Conservation (phyloP, 2,329 filamentous ascomycete species). For the Zopfia rhizophila region DNA sequence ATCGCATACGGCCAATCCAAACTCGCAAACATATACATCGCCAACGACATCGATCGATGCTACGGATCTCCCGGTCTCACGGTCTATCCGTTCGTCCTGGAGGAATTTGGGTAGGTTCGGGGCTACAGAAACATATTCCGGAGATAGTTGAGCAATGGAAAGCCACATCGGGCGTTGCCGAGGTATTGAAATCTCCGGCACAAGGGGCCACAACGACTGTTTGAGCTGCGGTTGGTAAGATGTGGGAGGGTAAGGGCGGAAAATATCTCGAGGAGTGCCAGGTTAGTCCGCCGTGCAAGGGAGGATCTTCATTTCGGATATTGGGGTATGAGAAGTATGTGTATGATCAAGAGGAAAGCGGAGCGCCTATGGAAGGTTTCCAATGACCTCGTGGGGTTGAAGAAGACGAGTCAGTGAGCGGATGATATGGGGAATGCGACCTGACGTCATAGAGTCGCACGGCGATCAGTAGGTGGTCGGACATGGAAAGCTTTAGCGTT, state of each 20-base stretch:
- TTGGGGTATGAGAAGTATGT: constrained; percentile 35
- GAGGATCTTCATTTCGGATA: constrained; percentile 3
- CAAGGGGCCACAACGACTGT: constrained; percentile 52
- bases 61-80: constrained; percentile 9
- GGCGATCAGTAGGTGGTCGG: too few relatives aligned
- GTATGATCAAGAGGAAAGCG: constrained; percentile 38
- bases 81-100: constrained; percentile 6
- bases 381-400: constrained; percentile 2
- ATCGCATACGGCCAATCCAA: constrained; percentile 60
- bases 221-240: constrained; percentile 42
- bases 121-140: constrained; percentile 2
- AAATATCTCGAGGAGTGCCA: constrained; percentile 39
- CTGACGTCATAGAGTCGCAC: too few relatives aligned
- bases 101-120: constrained; percentile 8
- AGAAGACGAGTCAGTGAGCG: not conserved
- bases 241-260: constrained; percentile 44
- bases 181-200: constrained; percentile 35
- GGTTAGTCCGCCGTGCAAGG: constrained; percentile 21
- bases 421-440: too few relatives aligned
- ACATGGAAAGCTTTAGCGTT: too few relatives aligned
- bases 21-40: constrained; percentile 54
- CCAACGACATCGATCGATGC: constrained; percentile 10
- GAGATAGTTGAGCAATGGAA: constrained; percentile 2
- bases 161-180: not conserved
- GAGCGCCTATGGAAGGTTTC: constrained; percentile 42